Evolutionary conservation across 768 basidiomycete genomes (phyloP), one percentile per base, ranked within the genome.

Genomic region (Antrodiella citrinella): DNA sequence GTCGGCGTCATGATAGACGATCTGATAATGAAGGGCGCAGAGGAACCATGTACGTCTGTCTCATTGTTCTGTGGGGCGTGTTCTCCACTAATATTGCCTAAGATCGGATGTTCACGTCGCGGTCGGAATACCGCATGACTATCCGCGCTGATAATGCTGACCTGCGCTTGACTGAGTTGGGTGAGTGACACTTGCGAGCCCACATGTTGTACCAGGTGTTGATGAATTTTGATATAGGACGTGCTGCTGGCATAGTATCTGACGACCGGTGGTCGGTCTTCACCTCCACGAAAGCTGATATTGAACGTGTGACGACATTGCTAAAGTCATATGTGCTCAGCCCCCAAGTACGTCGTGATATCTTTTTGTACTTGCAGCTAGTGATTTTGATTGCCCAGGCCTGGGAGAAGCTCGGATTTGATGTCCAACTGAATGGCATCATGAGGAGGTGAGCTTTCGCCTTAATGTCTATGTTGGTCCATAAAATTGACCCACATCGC

Each of bases 21-120:
- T 61, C 73, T 95, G 19, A 83, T 88, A 20, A 78, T 84, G 40
- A 91, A 91, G 60, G 92, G 92, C 2, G 84, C 87, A 2, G 88
- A 92, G 60, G 92, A 95, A 62, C 92, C 91, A 45, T 95, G 91
- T 91, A 62, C 30, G 82, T 70, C 39, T 25, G 40, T 20, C 40
- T 15, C 39, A 21, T 13, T 26, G 19, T 13, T 38, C 11, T 35
- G 7, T 35, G n/a, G 41, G 9, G 40, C 43, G 3, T 4, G 11
- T 25, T 44, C 4, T 15, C 30, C 15, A 47, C 22, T 24, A 25
- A 15, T 13, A 10, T 19, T 43, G 19, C 3, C 39, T 40, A 59
- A 92, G 90, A 94, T 57, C 86, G 91, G 22, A 93, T 94, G 89
- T 94, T 95, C 65, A 94, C 92, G 0, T 86, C 87, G 13, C 76